Evolutionary conservation across 176 grass and related monocot genomes (phyloP).

Genomic region (Bromus sterilis): DNA sequence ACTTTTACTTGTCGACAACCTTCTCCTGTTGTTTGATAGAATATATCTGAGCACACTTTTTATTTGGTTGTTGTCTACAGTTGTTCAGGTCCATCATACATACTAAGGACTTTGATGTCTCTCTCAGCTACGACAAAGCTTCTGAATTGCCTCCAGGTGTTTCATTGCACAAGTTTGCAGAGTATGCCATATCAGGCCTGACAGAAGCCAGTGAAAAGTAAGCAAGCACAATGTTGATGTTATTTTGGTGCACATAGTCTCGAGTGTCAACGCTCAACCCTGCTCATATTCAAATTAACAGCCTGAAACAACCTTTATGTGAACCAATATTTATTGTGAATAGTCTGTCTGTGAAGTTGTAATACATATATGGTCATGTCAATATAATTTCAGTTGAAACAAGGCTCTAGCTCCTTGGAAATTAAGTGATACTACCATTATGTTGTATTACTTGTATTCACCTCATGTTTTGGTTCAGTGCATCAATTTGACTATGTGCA

Average conservation of each 20-base stretch:
- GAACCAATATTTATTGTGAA: neutral
- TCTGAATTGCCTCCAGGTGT: constrained; percentile 74
- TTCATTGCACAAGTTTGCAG: constrained; percentile 60
- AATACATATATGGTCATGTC: neutral
- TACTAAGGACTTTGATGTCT: constrained; percentile 85
- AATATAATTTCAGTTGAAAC: neutral
- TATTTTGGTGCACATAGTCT: neutral
- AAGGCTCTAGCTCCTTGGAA: neutral
- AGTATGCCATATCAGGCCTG: constrained; percentile 78
- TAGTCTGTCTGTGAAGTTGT: neutral
- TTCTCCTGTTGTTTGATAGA: neutral
- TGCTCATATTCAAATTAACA: neutral
- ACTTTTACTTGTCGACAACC: neutral
- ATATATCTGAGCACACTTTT: neutral
- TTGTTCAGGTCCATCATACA: constrained; percentile 92
- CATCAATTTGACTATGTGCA: constrained; percentile 12
- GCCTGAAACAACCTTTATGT: neutral
- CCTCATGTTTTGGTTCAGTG: constrained; percentile 5
- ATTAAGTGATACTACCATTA: constrained; percentile 1
- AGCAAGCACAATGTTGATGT: constrained; percentile 11
- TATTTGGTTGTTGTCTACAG: constrained; percentile 37
- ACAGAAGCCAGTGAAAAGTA: constrained; percentile 81
- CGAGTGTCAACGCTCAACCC: neutral
- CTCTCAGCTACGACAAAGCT: constrained; percentile 74
- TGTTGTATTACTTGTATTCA: neutral